Percentiles rank a stretch among this genome's conserved stretches.
Conservation (phyloP, 768 basidiomycete genomes). For the button mushroom (Agaricus bisporus) region DNA sequence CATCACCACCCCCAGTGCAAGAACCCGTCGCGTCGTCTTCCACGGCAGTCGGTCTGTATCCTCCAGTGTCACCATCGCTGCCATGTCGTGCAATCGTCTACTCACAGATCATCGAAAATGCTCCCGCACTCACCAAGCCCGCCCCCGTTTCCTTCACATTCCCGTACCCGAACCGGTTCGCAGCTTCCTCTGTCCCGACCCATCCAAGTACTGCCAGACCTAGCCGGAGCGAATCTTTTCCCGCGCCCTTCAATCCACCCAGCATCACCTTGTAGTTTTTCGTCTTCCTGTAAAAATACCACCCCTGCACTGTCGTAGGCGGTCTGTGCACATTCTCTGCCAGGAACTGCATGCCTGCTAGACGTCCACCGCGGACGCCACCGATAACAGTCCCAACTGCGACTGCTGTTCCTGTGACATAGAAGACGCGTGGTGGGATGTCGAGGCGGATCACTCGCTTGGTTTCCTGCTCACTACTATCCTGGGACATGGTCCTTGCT, state of each 20-base stretch:
- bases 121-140: slow-evolving; percentile 53
- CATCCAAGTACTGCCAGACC: slow-evolving; percentile 32
- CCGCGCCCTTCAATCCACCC: slow-evolving; percentile 65
- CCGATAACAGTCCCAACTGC: slow-evolving; percentile 63
- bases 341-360: slow-evolving; percentile 71
- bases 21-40: slow-evolving; percentile 39
- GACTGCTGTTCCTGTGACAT: slow-evolving; percentile 56
- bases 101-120: slow-evolving; percentile 52
- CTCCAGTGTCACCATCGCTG: neutral
- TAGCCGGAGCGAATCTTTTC: slow-evolving; percentile 46
- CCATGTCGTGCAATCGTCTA: slow-evolving; percentile 8
- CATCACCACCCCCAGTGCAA: slow-evolving; percentile 50
- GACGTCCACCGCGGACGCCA: slow-evolving; percentile 65
- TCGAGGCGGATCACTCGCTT: slow-evolving; percentile 27
- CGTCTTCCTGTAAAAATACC: slow-evolving; percentile 96
- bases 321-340: slow-evolving; percentile 92
- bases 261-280: slow-evolving; percentile 86
- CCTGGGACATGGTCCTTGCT: slow-evolving; percentile 8
- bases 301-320: slow-evolving; percentile 80
- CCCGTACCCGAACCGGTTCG: slow-evolving; percentile 31
- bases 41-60: slow-evolving; percentile 51
- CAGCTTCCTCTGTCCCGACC: slow-evolving; percentile 38
- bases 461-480: slow-evolving; percentile 13
- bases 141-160: slow-evolving; percentile 50
- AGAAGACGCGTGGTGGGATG: slow-evolving; percentile 53